phyloP scores from a whole-genome alignment of 345 rosid species.

The Limnanthes douglasii region DNA sequence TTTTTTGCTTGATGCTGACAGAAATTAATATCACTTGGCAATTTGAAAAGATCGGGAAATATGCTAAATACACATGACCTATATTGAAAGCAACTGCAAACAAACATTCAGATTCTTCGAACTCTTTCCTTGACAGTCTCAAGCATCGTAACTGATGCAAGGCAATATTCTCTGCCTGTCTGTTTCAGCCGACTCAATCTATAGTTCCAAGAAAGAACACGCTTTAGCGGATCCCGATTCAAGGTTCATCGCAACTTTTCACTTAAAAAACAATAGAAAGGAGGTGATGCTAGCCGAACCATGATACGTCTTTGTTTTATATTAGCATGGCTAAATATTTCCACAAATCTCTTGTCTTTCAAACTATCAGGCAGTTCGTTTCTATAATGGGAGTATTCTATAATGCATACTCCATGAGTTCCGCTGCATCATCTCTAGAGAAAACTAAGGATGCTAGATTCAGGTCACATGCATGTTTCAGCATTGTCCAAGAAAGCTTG shows the following conservation, averaged over 20 bases:
- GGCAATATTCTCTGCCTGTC: conserved; percentile 60
- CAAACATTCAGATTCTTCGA: conserved; percentile 56
- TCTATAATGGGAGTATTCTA: conserved; percentile 59
- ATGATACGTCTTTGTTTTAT: conserved; percentile 45
- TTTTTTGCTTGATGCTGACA: too few species aligned
- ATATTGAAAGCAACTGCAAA: conserved; percentile 50
- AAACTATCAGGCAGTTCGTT: conserved; percentile 67
- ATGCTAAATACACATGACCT: conserved; percentile 74
- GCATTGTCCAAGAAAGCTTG: conserved; percentile 79
- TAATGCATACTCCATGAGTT: conserved; percentile 84
- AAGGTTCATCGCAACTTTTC: conserved; percentile 74
- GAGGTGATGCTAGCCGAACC: conserved; percentile 66
- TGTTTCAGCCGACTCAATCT: conserved; percentile 60
- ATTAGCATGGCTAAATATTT: conserved; percentile 37
- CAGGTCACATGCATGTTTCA: conserved; percentile 79
- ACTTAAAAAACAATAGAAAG: conserved; percentile 69
- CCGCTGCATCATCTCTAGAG: conserved; percentile 65
- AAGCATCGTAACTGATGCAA: conserved; percentile 89
- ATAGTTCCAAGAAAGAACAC: conserved; percentile 39
- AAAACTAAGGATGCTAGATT: conserved; percentile 62
- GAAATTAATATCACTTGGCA: too few species aligned
- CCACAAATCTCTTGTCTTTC: conserved; percentile 54
- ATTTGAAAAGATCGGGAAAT: too few species aligned
- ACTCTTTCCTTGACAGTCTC: conserved; percentile 70
- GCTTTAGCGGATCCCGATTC: conserved; percentile 63